Conservation (phyloP, 768 basidiomycete species). For the Dentipellis sp. region DNA sequence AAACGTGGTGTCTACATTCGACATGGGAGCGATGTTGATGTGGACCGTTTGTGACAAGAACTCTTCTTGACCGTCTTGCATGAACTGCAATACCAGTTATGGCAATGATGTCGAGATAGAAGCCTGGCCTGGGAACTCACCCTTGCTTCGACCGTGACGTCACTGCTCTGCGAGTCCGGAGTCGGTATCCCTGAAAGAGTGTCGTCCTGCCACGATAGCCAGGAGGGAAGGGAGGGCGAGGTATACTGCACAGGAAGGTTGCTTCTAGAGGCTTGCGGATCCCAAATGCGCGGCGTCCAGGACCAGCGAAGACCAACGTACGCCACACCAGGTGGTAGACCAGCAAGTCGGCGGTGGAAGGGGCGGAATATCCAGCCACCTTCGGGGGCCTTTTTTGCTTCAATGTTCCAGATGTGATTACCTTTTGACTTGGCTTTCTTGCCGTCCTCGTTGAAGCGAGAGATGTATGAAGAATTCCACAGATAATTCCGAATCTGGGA, state of each 20-base stretch:
- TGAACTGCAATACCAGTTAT: conserved; percentile 34
- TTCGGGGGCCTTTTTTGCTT: conserved; percentile 76
- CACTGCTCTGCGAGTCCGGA: conserved; percentile 64
- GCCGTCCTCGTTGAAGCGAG: conserved; percentile 97
- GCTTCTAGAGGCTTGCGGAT: conserved; percentile 83
- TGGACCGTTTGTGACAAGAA: conserved; percentile 57
- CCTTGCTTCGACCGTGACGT: conserved; percentile 68
- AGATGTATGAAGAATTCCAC: conserved; percentile 90
- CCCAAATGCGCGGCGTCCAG: conserved; percentile 94
- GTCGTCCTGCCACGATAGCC: conserved; percentile 85
- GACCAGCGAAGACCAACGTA: conserved; percentile 75
- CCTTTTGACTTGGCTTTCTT: conserved; percentile 99
- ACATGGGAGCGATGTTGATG: conserved; percentile 63
- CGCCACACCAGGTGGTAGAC: conserved; percentile 71
- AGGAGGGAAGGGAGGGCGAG: conserved; percentile 75
- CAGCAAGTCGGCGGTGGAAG: conserved; percentile 83
- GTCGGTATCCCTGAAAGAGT: conserved; percentile 73
- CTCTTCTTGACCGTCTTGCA: conserved; percentile 69
- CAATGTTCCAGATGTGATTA: conserved; percentile 98
- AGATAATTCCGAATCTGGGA: conserved; percentile 86
- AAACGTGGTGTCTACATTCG: conserved; percentile 36
- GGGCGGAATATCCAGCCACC: conserved; percentile 82
- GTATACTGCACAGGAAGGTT: conserved; percentile 72
- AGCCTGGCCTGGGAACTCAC: conserved; percentile 31
- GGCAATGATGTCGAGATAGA: conserved; percentile 10